Conservation (phyloP, 371 early-diverging fungal species). For the Syncephalastrum monosporum region DNA sequence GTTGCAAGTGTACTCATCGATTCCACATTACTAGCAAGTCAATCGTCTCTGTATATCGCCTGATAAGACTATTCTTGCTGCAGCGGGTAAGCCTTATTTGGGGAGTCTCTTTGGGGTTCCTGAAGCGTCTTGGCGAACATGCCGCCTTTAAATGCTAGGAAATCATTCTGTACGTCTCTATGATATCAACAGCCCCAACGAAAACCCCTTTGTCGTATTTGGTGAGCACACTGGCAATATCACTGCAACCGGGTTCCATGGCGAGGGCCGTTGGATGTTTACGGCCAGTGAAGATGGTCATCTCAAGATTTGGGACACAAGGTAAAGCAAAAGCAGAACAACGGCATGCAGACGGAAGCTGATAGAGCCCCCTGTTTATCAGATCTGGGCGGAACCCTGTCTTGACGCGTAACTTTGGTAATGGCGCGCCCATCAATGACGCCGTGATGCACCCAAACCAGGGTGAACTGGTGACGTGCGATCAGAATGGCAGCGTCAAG, state of each 20-base stretch:
- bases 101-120: neutral
- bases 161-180: constrained; percentile 84
- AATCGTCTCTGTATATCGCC: constrained; percentile 92
- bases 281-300: constrained; percentile 93
- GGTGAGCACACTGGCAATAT: constrained; percentile 91
- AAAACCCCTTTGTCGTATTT: constrained; percentile 77
- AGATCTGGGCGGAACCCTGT: constrained; percentile 57
- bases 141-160: constrained; percentile 34
- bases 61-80: constrained; percentile 91
- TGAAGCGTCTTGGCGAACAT: neutral
- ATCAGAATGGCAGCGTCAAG: constrained; percentile 90
- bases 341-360: neutral
- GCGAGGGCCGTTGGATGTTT: constrained; percentile 91
- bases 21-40: constrained; percentile 68
- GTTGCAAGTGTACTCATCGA: neutral
- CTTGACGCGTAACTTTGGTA: constrained; percentile 82
- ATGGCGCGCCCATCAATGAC: constrained; percentile 89
- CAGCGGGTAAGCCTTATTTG: constrained; percentile 70
- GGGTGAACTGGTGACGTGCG: constrained; percentile 92
- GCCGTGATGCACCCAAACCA: constrained; percentile 95
- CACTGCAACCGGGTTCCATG: constrained; percentile 90
- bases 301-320: constrained; percentile 89
- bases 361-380: neutral
- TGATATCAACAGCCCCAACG: constrained; percentile 79
- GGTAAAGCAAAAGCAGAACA: constrained; percentile 26